Base-by-base conservation (phyloP, 192 early-diverging fungal genomes). In the Entomortierella lignicola region DNA sequence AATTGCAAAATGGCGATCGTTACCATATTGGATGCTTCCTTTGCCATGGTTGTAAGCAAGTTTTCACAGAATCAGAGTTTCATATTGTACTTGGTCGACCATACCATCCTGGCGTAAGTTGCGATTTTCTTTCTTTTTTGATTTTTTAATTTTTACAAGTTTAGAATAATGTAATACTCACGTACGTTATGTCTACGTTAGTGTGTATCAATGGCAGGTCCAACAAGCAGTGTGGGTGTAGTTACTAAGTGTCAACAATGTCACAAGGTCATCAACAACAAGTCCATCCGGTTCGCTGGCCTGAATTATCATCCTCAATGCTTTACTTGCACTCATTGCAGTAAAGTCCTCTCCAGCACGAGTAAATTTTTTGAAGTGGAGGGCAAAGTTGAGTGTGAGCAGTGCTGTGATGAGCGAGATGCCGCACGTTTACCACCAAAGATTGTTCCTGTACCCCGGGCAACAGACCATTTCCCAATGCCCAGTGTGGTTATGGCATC, bases 21-120 rank as follows among this genome's bases (percentile, higher is more conserved):
- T 86, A 69, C 32, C 85, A 86, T 60, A 75, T 82, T 13, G 63
- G 69, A 11, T 86, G 85, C 56, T 75, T 86, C 30, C 66, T 80
- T 1, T 86, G 85, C 50, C 53, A 77, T 42, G 80, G 70, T 25
- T 86, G 85, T 57, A 63, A 82, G 18, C 71, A 68, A 15, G 70
- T 75, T 23, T 86, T 86, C 62, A 84, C 82, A n/a, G 80, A 83
- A 30, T 71, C 80, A 0, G 75, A 83, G 57, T 84, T 81, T 41
- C 72, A 82, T 27, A 59, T 82, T n/a, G 81, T 82, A 23, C 42
- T 58, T 54, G 83, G 73, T 1, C 69, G 69, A 13, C 72, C 74
- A 11, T 85, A 85, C 43, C 84, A 85, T 70, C 71, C 84, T 25
- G 32, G 59, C 31, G 83, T 84, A 72, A 61, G 68, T 69, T 29